Base-by-base conservation (phyloP, 2,329 filamentous ascomycete species). In the Colletotrichum shisoi region DNA sequence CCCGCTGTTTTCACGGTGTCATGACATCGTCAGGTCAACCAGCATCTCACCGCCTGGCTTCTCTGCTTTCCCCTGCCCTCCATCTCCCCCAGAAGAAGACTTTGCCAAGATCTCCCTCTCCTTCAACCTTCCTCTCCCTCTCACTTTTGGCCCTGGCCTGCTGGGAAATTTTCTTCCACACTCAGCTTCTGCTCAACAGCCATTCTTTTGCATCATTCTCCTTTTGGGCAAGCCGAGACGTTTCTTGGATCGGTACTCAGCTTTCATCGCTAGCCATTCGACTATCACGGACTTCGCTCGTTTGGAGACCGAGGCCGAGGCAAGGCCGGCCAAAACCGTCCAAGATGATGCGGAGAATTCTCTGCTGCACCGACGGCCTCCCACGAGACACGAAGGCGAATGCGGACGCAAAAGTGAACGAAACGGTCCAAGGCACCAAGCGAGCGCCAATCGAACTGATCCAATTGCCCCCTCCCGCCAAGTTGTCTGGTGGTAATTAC, bases 161-260 rank as follows among this genome's bases (percentile, higher is more conserved):
- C 40, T 45, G 40, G 24, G 15, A 46, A 17, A 19, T 17, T 34
- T 27, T 5, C 63, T 34, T 8, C 24, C 58, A 57, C 44, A 15
- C 53, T 63, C 59, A 45, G 24, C 31, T n/a, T 57, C 34, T 51
- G 53, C 64, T 54, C 60, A 57, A 45, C 40, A 57, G 45, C 57
- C 60, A 24, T 48, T 56, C 57, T 54, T 54, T 59, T 67, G 64
- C 61, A 64, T 67, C 56, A 54, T 67, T 56, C 54, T 54, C 54
- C 54, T 53, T 48, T 67, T 67, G 64, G 64, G 64, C 61, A 51
- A 39, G 24, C 46, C 44, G 48, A 39, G 48, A 42, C 58, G 56
- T 57, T 64, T 67, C 61, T 67, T 63, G 64, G 64, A 67, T 67
- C 48, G 64, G 54, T 31, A 48, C 56, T 58, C 37, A 48, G 64